A percentile compares a stretch with the other conserved stretches of the same genome.
Evolutionary conservation across 1,284 basidiomycete species (phyloP).

Genomic region (Apiotrichum sp.): DNA sequence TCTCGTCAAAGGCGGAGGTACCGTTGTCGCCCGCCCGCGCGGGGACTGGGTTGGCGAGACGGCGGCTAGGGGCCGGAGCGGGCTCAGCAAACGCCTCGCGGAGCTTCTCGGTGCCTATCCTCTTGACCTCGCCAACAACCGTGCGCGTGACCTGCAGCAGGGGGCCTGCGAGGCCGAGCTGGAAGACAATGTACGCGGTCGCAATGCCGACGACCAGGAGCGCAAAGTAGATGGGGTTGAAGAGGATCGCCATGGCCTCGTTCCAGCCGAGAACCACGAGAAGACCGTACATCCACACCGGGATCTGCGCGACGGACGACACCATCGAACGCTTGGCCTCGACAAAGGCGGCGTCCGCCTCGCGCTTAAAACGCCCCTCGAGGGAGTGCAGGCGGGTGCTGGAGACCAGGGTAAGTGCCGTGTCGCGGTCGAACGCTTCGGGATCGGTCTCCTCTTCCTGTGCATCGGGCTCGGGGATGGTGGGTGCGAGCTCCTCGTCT

Average conservation of each 20-base stretch:
- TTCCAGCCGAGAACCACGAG: slow-evolving; percentile 95
- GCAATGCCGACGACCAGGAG: slow-evolving; percentile 64
- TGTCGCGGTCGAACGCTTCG: slow-evolving; percentile 70
- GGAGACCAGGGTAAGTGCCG: slow-evolving; percentile 70
- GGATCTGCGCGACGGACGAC: slow-evolving; percentile 85
- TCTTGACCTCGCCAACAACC: slow-evolving; percentile 65
- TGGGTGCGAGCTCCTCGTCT: slow-evolving; percentile 60
- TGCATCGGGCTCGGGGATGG: slow-evolving; percentile 54
- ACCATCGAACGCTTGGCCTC: slow-evolving; percentile 97
- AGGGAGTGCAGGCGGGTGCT: slow-evolving; percentile 78
- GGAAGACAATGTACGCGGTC: slow-evolving; percentile 67
- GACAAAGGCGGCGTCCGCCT: slow-evolving; percentile 94
- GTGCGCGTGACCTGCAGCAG: slow-evolving; percentile 64
- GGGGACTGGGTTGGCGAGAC: slow-evolving; percentile 1
- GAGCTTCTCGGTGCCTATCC: slow-evolving; percentile 62
- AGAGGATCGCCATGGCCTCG: slow-evolving; percentile 90
- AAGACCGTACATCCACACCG: slow-evolving; percentile 92
- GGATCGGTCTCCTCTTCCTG: slow-evolving; percentile 49
- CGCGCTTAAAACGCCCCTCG: slow-evolving; percentile 77
- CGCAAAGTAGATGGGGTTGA: slow-evolving; percentile 89
- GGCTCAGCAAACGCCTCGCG: slow-evolving; percentile 68
- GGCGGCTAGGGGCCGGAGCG: neutral
- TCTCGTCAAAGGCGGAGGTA: too few relatives aligned
- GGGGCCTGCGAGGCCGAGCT: slow-evolving; percentile 74
- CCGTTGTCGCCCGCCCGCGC: too few relatives aligned